Base-by-base conservation (phyloP, 2,329 filamentous ascomycete species). In the Zymoseptoria brevis region DNA sequence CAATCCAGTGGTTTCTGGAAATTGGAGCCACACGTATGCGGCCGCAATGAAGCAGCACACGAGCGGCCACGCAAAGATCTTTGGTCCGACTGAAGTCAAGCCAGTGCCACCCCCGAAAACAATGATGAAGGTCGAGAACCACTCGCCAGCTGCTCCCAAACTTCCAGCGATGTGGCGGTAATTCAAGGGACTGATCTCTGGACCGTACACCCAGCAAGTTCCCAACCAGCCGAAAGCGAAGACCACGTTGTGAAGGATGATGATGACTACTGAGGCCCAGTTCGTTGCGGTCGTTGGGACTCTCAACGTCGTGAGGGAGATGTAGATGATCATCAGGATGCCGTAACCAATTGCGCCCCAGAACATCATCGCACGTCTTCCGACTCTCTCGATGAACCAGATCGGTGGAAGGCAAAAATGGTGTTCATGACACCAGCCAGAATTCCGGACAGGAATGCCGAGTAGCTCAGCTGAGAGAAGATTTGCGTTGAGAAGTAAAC, bases 31-130 rank as follows among this genome's bases (percentile, higher is more conserved):
- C 35, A 41, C 35, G 35, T 41, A 41, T 11, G 11, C 35, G 35
- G 35, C 35, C 35, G 35, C 35, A 41, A 41, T 11, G 16, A 41
- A 41, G 35, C 71, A 73, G 67, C 61, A 74, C 55, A 72, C 55
- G 50, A 73, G 60, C 54, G 69, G 68, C 74, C 73, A 75, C 57
- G 75, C 66, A 67, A 71, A 76, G 50, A 75, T 74, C 59, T 71
- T 71, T 60, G 69, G 72, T 2, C 73, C 73, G 24, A 75, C 67
- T 45, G 67, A 66, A 9, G 71, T 61, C 52, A 75, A 63, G 1
- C 66, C 72, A 57, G 71, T 74, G 2, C 29, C 35, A 16, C 35
- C 35, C 13, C 35, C 35, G 35, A 41, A 41, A 13, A 16, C 35
- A 3, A 70, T 73, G 53, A 74, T 64, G 56, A 69, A 75, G n/a